Evolutionary conservation across 495 filamentous ascomycete genomes (phyloP), one percentile per base, ranked within the genome.

Genomic region (Oidiodendron maius): DNA sequence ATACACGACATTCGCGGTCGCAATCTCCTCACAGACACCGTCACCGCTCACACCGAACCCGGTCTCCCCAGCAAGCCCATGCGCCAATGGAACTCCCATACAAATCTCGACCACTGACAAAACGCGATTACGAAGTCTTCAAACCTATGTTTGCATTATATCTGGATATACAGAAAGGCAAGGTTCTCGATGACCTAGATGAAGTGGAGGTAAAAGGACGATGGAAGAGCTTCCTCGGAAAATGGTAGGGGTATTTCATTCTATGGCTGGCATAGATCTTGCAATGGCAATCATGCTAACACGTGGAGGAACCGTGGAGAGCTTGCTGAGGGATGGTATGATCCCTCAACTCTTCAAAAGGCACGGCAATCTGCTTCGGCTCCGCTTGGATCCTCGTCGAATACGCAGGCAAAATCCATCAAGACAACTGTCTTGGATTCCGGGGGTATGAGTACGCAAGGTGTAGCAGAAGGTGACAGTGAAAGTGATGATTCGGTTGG

Each of bases 311-410:
- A 98, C 70, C 82, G 80, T 61, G 88, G 86, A 68, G 90, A 95
- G 72, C 72, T 98, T 46, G 85, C 89, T 2, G 83, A 89, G 64
- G 89, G 90, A 20, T 98, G 93, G 91, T 98, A 98, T 63, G 86
- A 90, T 55, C 84, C 89, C 17, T 68, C 64, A 54, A 81, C 74
- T 1, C 69, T 83, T 17, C 61, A 71, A 32, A 77, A 74, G 42
- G 77, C 77, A n/a, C 61, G 64, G 25, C 55, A 51, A 24, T 55
- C 56, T 11, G 21, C 24, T 24, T 52, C 13, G 64, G 43, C n/a
- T 2, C 22, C 16, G 52, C 40, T 9, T 53, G 43, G 21, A 40
- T 10, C 32, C 21, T 18, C 34, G 1, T 30, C 15, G 17, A 50
- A 11, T 5, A 38, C 35, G 4, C 25, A 37, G 35, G 40, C 18